Evolutionary conservation across 768 basidiomycete species (phyloP), one percentile per base, ranked within the genome.

Genomic region (Dacryopinax spathularia): DNA sequence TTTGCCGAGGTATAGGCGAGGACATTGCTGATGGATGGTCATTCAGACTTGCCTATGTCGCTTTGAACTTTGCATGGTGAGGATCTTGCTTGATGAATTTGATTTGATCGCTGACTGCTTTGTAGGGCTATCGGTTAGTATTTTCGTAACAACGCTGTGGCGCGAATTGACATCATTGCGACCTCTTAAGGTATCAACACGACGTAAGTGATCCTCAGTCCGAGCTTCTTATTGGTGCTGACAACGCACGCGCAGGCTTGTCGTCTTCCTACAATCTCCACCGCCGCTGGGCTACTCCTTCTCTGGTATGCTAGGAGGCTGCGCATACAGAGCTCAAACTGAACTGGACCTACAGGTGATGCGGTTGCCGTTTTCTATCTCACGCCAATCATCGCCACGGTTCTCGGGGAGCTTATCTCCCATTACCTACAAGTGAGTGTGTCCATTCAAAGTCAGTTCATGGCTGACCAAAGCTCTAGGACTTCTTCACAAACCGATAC

Each of bases 391-490:
- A 56, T 56, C 29, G 48, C 48, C 3, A 56, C 48, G 5, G 48
- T 56, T 29, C 29, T 56, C 9, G 48, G 48, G 18, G 48, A 56
- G 18, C 25, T 56, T 29, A 29, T 56, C 9, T 56, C 48, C 5
- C 48, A 56, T 29, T 56, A 56, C 48, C 20, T 68, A 1, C 65
- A 81, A 79, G 77, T 83, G 5, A 77, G 81, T 2, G 79, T 81
- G 33, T 61, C 84, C 15, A 61, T 84, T 34, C 82, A 82, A 35
- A 10, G 25, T 29, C 81, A 84, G 69, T 56, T 83, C 9, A 64
- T n/a, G n/a, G 75, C 1, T 83, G 83, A 33, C 78, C 79, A 13
- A 83, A 79, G 68, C 61, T 76, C 61, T 83, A 84, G 67, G 82
- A 84, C 61, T 79, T 71, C 69, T 78, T 83, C 64, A 79, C 79